Base-by-base conservation (phyloP, 176 grass and related monocot species). In the Zoysia japonica region DNA sequence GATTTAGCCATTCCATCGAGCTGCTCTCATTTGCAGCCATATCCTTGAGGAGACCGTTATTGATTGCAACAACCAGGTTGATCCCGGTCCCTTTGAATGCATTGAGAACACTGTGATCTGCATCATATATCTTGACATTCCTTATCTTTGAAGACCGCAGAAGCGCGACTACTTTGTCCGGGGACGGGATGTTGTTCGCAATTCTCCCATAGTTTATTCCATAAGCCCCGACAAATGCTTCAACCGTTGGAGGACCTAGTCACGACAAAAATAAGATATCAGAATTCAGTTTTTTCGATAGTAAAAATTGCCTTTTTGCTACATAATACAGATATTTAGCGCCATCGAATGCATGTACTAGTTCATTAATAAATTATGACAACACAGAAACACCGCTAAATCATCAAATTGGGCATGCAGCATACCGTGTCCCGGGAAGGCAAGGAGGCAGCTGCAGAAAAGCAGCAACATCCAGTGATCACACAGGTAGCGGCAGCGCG, bases 171-270 rank as follows among this genome's bases (percentile, higher is more conserved):
- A 99, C 96, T 74, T 79, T 96, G 71, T 93, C 96, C 10, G 96
- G 88, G 16, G 92, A 64, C 17, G 90, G 96, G 57, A 96, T 84
- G 85, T 99, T 93, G 76, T 99, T 73, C 38, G 96, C 96, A 51
- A 99, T 95, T 61, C 96, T 85, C 16, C 96, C 96, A 0, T 99
- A 99, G 73, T 99, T 99, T 81, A 99, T 68, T 47, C 96, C 96
- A 19, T 96, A 99, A 5, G 84, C 85, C 45, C 96, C 96, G 0
- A 85, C 84, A 64, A 98, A 98, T 4, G 90, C 80, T 42, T 89
- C 73, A 50, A 59, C 89, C 6, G 9, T 71, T 51, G 38, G 36
- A 73, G 38, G 68, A 75, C 90, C 96, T 98, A 53, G 42, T 49
- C 68, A 77, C 72, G 37, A 83, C 65, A 84, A 76, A 82, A 44